Conservation (phyloP, 169 alveolate species). For the Hammondia hammondi region DNA sequence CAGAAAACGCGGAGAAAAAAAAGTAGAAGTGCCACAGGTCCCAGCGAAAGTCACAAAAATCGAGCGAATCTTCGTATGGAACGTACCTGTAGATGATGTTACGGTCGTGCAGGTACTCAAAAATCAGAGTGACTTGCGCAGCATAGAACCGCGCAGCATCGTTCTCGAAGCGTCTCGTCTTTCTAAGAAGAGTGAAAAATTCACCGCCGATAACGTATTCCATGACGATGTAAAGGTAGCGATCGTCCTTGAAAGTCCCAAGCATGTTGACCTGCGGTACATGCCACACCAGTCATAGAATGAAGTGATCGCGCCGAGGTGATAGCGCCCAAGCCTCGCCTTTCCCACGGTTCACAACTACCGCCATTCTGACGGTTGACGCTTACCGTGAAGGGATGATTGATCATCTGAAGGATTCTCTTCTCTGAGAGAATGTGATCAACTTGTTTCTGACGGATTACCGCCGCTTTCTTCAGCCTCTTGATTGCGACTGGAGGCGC, state of each 20-base stretch:
- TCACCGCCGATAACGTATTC: conserved; percentile 91
- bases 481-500: conserved; percentile 83
- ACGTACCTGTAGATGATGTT: conserved; percentile 90
- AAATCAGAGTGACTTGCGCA: conserved; percentile 90
- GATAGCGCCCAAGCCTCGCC: not conserved
- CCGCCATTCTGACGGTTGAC: too few species aligned
- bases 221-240: conserved; percentile 70
- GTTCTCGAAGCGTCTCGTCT: conserved; percentile 81
- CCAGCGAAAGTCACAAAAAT: not conserved
- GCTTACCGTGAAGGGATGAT: conserved; percentile 73
- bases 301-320: not conserved
- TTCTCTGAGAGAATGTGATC: conserved; percentile 87
- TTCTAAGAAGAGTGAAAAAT: conserved; percentile 85
- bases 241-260: conserved; percentile 66
- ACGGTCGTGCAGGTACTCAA: conserved; percentile 94
- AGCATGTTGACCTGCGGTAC: conserved; percentile 67
- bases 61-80: too few species aligned
- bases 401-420: conserved; percentile 75
- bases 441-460: conserved; percentile 82
- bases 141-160: conserved; percentile 86
- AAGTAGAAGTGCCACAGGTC: not conserved
- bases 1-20: not conserved
- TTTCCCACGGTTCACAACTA: not conserved
- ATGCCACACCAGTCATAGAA: not conserved
- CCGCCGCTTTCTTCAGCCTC: conserved; percentile 82